Evolutionary conservation across 148 eudicot species (phyloP).

Genomic region (Spergularia marina): DNA sequence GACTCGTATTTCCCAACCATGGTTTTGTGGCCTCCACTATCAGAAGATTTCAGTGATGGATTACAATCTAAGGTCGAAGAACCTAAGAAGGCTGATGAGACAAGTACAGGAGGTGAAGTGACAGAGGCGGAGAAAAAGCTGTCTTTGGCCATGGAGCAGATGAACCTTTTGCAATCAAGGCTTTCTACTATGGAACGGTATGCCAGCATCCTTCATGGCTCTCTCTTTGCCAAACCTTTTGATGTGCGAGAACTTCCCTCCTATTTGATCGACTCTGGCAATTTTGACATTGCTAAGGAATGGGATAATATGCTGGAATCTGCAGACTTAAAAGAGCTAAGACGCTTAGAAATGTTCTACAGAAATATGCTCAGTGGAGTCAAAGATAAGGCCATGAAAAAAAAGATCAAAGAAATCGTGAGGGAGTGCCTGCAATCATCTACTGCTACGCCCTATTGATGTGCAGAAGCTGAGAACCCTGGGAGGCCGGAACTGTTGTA

Average conservation of each 20-base stretch:
- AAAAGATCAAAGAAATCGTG: conserved; percentile 59
- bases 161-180: conserved; percentile 47
- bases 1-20: conserved; percentile 51
- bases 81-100: conserved; percentile 27
- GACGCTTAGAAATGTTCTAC: conserved; percentile 70
- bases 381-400: conserved; percentile 71
- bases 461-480: background rate
- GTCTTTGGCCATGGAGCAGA: conserved; percentile 49
- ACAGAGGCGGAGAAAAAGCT: conserved; percentile 40
- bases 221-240: conserved; percentile 64
- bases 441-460: conserved; percentile 18
- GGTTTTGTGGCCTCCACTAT: conserved; percentile 72
- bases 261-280: conserved; percentile 40
- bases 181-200: conserved; percentile 56
- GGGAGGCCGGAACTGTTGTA: background rate
- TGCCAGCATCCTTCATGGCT: conserved; percentile 70
- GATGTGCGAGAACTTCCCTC: conserved; percentile 60
- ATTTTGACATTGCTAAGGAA: conserved; percentile 57
- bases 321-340: conserved; percentile 47
- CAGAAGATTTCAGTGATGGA: conserved; percentile 43
- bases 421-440: conserved; percentile 50
- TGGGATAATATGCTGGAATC: conserved; percentile 81
- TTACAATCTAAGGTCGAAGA: conserved; percentile 10
- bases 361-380: conserved; percentile 69
- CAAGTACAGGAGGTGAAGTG: conserved; percentile 25